Percentiles rank a stretch among this genome's conserved stretches.
phyloP scores from a whole-genome alignment of 1,284 basidiomycete species.

The Leccinum fallax region DNA sequence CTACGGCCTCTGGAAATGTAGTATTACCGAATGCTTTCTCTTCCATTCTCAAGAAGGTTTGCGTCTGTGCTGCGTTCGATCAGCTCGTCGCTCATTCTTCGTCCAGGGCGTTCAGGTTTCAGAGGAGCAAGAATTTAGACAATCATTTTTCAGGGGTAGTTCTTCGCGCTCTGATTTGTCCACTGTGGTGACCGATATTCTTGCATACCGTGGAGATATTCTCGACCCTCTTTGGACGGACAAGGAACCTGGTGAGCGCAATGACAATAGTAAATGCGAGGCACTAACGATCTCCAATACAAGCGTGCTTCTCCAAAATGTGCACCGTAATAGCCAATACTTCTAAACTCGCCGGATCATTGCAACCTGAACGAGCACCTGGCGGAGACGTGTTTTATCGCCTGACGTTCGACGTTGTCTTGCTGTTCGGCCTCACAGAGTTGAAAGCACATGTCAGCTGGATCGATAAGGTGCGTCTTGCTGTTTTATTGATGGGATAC shows the following conservation, averaged over 20 bases:
- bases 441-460: conserved; percentile 29
- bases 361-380: neutral
- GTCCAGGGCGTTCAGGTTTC: conserved; percentile 34
- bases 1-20: conserved; percentile 16
- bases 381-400: conserved; percentile 15
- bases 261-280: neutral
- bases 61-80: too few relatives aligned
- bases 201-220: conserved; percentile 18
- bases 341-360: neutral
- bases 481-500: neutral
- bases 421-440: conserved; percentile 30
- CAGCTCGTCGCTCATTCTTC: neutral
- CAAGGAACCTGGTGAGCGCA: conserved; percentile 18
- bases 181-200: neutral
- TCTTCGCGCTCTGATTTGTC: neutral
- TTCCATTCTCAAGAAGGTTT: conserved; percentile 35
- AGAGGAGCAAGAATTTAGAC: conserved; percentile 35
- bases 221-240: conserved; percentile 23
- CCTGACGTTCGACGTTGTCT: conserved; percentile 18
- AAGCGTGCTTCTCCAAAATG: conserved; percentile 2
- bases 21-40: conserved; percentile 28
- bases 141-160: neutral
- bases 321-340: conserved; percentile 21
- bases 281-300: neutral
- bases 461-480: conserved; percentile 14